Base-by-base conservation (phyloP, 2,329 filamentous ascomycete genomes). In the Pseudofabraea citricarpa region DNA sequence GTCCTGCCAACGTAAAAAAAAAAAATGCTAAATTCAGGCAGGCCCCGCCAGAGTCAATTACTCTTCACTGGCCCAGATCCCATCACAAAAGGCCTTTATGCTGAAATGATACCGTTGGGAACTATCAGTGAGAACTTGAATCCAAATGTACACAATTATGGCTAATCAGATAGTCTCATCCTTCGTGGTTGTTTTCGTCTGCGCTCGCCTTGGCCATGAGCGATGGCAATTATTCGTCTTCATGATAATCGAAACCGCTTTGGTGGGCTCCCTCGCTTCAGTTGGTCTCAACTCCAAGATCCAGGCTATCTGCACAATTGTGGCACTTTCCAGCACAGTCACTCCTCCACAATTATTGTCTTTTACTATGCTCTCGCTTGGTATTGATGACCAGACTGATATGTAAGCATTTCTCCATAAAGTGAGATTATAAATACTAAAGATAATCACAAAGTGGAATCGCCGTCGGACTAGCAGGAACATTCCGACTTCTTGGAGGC, bases 401-500 rank as follows among this genome's bases (percentile, higher is more conserved):
- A 56, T 66, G 45, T 58, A 43, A 46, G 54, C 37, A n/a, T n/a
- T n/a, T n/a, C n/a, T n/a, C n/a, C n/a, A n/a, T n/a, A n/a, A n/a
- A n/a, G n/a, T n/a, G n/a, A n/a, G n/a, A n/a, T n/a, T n/a, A n/a
- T n/a, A n/a, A n/a, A n/a, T n/a, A n/a, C n/a, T n/a, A n/a, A n/a
- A n/a, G n/a, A n/a, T n/a, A n/a, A n/a, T n/a, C n/a, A n/a, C n/a
- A n/a, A 18, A 56, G 56, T 22, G 64, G 64, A 18, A 54, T 65
- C 9, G 63, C 64, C 2, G 61, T 64, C 24, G 64, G 64, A n/a
- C 54, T 66, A 1, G 61, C 59, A 2, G 58, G 59, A 1, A 66
- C 64, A 6, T 64, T 63, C 47, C 58, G 64, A 10, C 57, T 66
- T 4, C 56, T 67, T 21, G 61, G 61, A 18, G 64, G 64, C 38